Evolutionary conservation across 148 eudicot genomes (phyloP).

Genomic region (Fagopyrum esculentum): DNA sequence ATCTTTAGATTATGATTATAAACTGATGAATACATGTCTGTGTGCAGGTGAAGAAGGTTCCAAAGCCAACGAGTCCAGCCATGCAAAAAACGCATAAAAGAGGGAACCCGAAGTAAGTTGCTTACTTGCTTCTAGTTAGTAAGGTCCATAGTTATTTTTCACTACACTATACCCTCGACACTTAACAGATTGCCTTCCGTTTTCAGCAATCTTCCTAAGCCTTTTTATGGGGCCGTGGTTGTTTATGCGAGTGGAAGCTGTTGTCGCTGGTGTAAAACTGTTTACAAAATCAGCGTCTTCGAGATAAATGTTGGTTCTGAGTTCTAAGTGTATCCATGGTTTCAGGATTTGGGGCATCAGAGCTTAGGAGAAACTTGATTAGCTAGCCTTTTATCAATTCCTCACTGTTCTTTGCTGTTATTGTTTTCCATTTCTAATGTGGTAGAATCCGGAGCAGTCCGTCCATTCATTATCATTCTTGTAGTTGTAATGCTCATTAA

Average conservation of each 20-base stretch:
- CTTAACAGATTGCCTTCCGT: neutral
- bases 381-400: neutral
- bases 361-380: neutral
- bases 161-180: neutral
- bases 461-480: neutral
- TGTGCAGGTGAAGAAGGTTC: conserved; percentile 50
- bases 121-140: conserved; percentile 10
- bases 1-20: neutral
- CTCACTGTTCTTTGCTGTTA: neutral
- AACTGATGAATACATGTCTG: conserved; percentile 1
- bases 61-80: conserved; percentile 34
- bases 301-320: neutral
- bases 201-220: neutral
- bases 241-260: neutral
- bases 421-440: neutral
- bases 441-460: neutral
- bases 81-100: conserved; percentile 17
- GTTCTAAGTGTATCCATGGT: neutral
- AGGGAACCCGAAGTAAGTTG: conserved; percentile 39
- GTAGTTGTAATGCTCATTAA: neutral
- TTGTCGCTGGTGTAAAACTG: neutral
- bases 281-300: neutral
- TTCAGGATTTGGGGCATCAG: neutral
- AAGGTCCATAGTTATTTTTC: neutral
- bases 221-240: neutral